Evolutionary conservation across 129 eudicot genomes (phyloP).

Genomic region (Lactuca sativa): DNA sequence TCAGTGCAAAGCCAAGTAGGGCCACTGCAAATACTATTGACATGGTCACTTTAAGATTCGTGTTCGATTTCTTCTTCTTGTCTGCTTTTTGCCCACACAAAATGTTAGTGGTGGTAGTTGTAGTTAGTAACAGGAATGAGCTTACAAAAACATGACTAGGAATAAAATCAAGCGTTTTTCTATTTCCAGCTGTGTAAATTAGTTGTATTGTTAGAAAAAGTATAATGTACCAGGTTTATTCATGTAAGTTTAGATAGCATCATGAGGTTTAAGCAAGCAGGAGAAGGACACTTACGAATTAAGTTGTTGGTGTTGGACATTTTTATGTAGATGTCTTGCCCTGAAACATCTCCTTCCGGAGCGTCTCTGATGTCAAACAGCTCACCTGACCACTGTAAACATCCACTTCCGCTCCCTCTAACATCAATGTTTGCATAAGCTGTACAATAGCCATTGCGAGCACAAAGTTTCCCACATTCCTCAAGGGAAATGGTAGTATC

Average conservation of each 20-base stretch:
- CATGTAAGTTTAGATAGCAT: too few relatives aligned
- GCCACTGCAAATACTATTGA: constrained; percentile 8
- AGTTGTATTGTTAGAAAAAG: too few relatives aligned
- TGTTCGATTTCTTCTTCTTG: constrained; percentile 4
- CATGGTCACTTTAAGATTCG: constrained; percentile 8
- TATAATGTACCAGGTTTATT: too few relatives aligned
- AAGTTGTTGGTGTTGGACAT: constrained; percentile 17
- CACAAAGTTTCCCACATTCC: constrained; percentile 35
- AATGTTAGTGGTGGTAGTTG: background rate
- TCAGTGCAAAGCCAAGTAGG: constrained; percentile 12
- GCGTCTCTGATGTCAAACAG: constrained; percentile 29
- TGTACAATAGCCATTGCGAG: constrained; percentile 23
- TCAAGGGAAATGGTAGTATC: constrained; percentile 9
- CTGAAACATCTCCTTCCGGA: constrained; percentile 6
- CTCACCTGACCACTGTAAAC: constrained; percentile 39
- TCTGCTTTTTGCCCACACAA: background rate
- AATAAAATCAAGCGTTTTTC: background rate
- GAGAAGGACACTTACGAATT: constrained; percentile 18
- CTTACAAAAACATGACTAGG: too few relatives aligned
- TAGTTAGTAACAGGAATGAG: too few relatives aligned
- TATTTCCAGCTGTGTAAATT: too few relatives aligned
- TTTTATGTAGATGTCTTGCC: constrained; percentile 42
- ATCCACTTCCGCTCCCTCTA: constrained; percentile 26
- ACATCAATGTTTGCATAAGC: constrained; percentile 41
- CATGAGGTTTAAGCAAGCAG: too few relatives aligned